phyloP scores from a whole-genome alignment of 2,329 filamentous ascomycete genomes.

The Microdochium bolleyi region DNA sequence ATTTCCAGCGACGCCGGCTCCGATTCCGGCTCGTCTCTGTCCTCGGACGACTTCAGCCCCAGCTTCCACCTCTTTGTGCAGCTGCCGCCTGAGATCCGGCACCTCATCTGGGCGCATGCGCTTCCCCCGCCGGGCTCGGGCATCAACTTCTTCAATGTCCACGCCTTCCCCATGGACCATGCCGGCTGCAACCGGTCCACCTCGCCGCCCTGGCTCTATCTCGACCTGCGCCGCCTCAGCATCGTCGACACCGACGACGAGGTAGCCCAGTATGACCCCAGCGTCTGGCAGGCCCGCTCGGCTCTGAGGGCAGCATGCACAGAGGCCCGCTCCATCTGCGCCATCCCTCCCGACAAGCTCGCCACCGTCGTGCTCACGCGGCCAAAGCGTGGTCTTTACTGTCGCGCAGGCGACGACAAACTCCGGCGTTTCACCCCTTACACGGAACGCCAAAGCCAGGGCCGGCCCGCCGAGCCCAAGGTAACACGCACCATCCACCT shows the following conservation, averaged over 20 bases:
- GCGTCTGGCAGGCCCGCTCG: conserved; percentile 16
- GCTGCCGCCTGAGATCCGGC: conserved; percentile 19
- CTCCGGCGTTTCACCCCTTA: conserved; percentile 10
- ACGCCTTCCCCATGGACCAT: conserved; percentile 22
- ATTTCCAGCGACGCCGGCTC: neutral
- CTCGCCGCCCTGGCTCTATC: conserved; percentile 17
- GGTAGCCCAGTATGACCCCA: conserved; percentile 19
- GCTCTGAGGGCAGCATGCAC: conserved; percentile 14
- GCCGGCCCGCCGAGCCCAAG: conserved; percentile 7
- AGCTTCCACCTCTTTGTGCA: conserved; percentile 12
- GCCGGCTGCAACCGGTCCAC: conserved; percentile 14
- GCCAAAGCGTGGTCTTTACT: conserved; percentile 16
- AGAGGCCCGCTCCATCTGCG: conserved; percentile 16
- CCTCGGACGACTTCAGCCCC: neutral
- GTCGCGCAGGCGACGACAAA: conserved; percentile 17
- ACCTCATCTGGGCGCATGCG: conserved; percentile 17
- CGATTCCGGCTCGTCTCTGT: conserved; percentile 3
- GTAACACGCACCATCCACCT: conserved; percentile 13
- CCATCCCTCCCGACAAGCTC: conserved; percentile 10
- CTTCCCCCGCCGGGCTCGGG: conserved; percentile 11
- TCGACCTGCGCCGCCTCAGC: conserved; percentile 19
- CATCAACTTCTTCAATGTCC: conserved; percentile 25
- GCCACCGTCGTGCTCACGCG: conserved; percentile 15
- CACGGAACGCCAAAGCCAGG: neutral
- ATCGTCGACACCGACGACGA: conserved; percentile 15